These are phyloP conservation scores for Metrosideros polymorpha DNA, from an alignment of 441 rosid genomes.

Conservation along the genomic window DNA sequence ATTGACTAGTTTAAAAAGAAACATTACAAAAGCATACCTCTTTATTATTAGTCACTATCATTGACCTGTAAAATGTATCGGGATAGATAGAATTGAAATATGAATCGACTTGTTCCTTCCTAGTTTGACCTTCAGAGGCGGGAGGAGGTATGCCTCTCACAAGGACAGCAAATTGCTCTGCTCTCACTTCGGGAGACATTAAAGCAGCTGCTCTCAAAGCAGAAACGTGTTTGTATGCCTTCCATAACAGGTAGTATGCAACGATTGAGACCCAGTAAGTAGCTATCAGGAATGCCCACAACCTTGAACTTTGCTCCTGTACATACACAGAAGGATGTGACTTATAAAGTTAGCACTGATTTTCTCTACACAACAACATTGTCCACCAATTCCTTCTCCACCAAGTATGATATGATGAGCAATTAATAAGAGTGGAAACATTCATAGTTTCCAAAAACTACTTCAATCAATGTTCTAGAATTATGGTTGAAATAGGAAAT, in stretches of 20 bases:
- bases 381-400: not conserved
- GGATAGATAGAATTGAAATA: slow-evolving; percentile 70
- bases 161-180: slow-evolving; percentile 78
- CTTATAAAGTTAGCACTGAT: not conserved
- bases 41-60: slow-evolving; percentile 64
- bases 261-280: slow-evolving; percentile 76
- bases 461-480: not conserved
- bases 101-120: slow-evolving; percentile 78
- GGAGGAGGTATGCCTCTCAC: slow-evolving; percentile 67
- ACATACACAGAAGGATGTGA: not conserved
- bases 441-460: not conserved
- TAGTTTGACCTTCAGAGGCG: slow-evolving; percentile 33
- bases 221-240: slow-evolving; percentile 68
- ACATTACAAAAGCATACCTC: slow-evolving; percentile 21
- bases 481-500: not conserved
- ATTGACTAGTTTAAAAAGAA: not conserved
- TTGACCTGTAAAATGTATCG: slow-evolving; percentile 73
- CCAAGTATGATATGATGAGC: not conserved
- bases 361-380: not conserved
- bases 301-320: slow-evolving; percentile 44
- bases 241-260: slow-evolving; percentile 66
- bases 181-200: slow-evolving; percentile 42
- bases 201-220: slow-evolving; percentile 55
- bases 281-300: slow-evolving; percentile 66
- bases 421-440: no score